Percentiles rank a stretch among this genome's conserved stretches.
These are phyloP conservation scores for Podospora pseudoanserina DNA, from an alignment of 495 filamentous ascomycete genomes.

Conservation along the genomic window DNA sequence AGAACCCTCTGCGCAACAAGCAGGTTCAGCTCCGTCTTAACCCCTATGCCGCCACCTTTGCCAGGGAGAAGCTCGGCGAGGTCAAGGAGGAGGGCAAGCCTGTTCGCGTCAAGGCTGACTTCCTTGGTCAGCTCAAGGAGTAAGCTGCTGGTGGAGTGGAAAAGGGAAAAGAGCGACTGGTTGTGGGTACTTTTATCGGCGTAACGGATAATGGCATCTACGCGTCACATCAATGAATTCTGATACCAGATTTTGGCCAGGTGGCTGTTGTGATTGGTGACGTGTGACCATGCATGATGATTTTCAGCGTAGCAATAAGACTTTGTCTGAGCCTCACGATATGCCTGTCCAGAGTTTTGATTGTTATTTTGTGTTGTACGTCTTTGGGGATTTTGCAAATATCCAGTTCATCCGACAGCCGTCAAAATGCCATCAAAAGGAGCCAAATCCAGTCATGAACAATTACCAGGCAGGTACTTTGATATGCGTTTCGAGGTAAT, in stretches of 20 bases:
- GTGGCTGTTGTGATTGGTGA: conserved; percentile 16
- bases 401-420: no score
- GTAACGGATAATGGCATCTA: conserved; percentile 40
- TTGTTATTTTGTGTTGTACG: no score
- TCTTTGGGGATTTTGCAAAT: no score
- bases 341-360: no score
- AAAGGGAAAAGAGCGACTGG: conserved; percentile 22
- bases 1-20: conserved; percentile 98
- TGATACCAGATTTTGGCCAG: conserved; percentile 29
- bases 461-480: no score
- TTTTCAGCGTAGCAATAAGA: background rate
- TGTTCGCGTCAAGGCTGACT: conserved; percentile 31
- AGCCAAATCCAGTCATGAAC: no score
- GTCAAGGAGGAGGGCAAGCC: conserved; percentile 42
- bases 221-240: conserved; percentile 34
- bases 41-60: conserved; percentile 87
- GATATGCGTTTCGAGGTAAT: no score
- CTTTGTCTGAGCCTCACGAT: background rate
- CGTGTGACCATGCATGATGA: conserved; percentile 5
- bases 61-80: conserved; percentile 58
- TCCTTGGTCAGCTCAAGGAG: conserved; percentile 41
- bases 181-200: conserved; percentile 35
- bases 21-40: conserved; percentile 96
- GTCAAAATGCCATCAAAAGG: no score
- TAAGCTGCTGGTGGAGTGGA: conserved; percentile 24